A percentile compares a stretch with the other conserved stretches of the same genome.
Conservation (phyloP, 2,329 filamentous ascomycete species). For the Rutstroemia sp. region DNA sequence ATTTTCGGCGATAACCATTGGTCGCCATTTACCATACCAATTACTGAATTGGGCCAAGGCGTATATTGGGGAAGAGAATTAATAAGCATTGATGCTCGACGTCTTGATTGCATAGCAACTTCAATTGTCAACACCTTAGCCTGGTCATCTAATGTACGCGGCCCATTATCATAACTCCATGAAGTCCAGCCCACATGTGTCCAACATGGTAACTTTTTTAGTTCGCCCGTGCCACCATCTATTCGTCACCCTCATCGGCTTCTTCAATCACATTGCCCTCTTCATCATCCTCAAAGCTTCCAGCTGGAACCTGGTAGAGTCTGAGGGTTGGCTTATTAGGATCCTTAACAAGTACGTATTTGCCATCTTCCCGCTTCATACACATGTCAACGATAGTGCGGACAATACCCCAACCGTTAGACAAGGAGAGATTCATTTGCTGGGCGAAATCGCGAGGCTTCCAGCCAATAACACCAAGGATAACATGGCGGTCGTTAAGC, state of each 20-base stretch:
- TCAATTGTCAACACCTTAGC: not conserved
- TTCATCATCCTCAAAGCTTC: constrained; percentile 85
- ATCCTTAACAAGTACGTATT: constrained; percentile 80
- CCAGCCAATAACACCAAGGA: constrained; percentile 93
- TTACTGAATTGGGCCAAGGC: too few relatives aligned
- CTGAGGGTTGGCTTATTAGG: constrained; percentile 95
- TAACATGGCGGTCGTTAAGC: constrained; percentile 85
- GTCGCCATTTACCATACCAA: too few relatives aligned
- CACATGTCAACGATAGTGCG: constrained; percentile 96
- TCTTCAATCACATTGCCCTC: constrained; percentile 42
- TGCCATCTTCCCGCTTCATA: constrained; percentile 68
- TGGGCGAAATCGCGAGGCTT: constrained; percentile 94
- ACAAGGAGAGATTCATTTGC: constrained; percentile 96
- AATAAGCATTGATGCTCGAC: too few relatives aligned
- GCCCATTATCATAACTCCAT: constrained; percentile 8
- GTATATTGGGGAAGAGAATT: too few relatives aligned
- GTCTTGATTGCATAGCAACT: too few relatives aligned
- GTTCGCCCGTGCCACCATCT: not conserved
- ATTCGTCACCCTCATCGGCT: constrained; percentile 24
- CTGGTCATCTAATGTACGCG: not conserved
- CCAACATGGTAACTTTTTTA: not conserved
- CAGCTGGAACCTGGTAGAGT: constrained; percentile 81
- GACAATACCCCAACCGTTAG: constrained; percentile 98
- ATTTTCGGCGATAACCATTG: too few relatives aligned
- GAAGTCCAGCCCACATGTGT: not conserved